These are phyloP conservation scores for Diaporthe nobilis DNA, from an alignment of 2,329 filamentous ascomycete species.

Conservation along the genomic window DNA sequence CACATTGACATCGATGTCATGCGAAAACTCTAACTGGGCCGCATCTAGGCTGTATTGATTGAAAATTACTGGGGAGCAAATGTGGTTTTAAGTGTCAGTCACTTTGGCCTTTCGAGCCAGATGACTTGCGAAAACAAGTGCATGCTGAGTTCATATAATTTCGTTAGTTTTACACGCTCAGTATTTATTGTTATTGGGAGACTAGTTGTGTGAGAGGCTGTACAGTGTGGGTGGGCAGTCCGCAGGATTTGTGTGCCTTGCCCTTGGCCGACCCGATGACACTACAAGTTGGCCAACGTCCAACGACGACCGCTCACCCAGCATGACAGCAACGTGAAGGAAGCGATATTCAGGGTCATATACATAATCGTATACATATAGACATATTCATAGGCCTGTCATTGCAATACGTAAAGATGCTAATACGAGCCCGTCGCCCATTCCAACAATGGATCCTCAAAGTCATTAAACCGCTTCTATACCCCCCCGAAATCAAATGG, in stretches of 20 bases:
- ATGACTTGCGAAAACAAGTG: neutral
- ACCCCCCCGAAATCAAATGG: neutral
- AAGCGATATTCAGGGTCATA: neutral
- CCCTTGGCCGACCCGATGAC: neutral
- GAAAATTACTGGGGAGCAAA: neutral
- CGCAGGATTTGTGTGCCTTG: neutral
- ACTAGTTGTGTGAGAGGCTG: neutral
- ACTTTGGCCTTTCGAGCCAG: neutral
- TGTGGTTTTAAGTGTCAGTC: neutral
- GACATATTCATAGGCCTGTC: slow-evolving; percentile 22
- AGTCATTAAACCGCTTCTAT: slow-evolving; percentile 19
- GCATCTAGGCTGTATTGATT: neutral
- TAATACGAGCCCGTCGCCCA: slow-evolving; percentile 2
- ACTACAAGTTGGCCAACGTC: neutral
- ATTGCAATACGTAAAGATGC: slow-evolving; percentile 26
- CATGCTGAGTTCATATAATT: neutral
- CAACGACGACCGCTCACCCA: neutral
- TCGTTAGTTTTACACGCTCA: neutral
- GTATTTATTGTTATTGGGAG: neutral
- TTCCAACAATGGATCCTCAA: neutral
- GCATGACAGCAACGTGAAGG: neutral
- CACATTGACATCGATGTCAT: neutral
- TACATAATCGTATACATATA: neutral
- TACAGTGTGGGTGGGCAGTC: neutral
- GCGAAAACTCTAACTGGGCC: neutral